phyloP scores from a whole-genome alignment of 2,329 filamentous ascomycete genomes.

The Cercospora sojina region DNA sequence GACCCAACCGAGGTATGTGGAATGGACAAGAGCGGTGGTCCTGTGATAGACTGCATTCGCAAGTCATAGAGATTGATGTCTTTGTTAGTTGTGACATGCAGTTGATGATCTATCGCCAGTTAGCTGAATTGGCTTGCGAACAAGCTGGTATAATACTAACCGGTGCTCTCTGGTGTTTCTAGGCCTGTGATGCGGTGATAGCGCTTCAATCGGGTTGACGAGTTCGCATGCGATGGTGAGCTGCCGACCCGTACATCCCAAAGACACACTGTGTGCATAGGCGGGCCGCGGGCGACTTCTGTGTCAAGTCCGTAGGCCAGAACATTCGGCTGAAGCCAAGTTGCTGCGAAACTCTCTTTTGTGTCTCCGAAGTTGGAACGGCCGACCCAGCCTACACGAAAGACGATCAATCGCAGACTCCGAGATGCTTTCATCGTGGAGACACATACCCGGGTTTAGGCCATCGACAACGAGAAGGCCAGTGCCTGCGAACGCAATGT shows the following conservation, averaged over 20 bases:
- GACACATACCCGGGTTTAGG: background rate
- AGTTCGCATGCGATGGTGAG: background rate
- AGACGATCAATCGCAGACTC: background rate
- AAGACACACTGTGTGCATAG: constrained; percentile 15
- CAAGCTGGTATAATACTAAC: background rate
- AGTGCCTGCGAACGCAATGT: constrained; percentile 10
- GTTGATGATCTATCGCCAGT: constrained; percentile 13
- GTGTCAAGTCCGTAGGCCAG: constrained; percentile 15
- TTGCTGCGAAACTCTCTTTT: constrained; percentile 15
- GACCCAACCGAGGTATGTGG: constrained; percentile 10
- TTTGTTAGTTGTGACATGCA: constrained; percentile 22
- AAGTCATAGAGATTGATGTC: constrained; percentile 27
- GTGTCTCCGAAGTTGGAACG: constrained; percentile 4
- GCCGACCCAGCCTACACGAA: background rate
- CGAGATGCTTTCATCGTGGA: background rate
- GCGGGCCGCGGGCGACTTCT: background rate
- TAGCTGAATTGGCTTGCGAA: background rate
- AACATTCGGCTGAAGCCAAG: constrained; percentile 16
- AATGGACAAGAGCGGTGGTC: constrained; percentile 19
- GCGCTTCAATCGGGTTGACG: constrained; percentile 15
- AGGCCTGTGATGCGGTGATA: constrained; percentile 15
- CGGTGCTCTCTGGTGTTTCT: background rate
- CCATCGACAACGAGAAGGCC: background rate
- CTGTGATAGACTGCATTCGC: constrained; percentile 6
- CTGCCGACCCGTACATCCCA: constrained; percentile 22